Base-by-base conservation (phyloP, 768 basidiomycete species). In the Leccinum disarticulatum region DNA sequence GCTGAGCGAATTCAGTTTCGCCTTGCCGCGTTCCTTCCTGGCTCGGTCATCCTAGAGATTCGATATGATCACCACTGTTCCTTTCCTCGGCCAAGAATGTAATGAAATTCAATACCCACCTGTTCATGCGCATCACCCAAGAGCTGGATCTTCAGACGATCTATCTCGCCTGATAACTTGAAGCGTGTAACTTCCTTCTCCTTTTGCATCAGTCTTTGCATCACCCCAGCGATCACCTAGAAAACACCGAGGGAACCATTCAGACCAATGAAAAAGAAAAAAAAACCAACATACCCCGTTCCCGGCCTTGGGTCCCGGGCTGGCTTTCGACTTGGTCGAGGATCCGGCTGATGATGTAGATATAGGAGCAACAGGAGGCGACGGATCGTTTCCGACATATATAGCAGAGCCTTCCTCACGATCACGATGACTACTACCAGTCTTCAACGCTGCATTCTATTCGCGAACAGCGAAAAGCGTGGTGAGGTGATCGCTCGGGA, bases 161-260 rank as follows among this genome's bases (percentile, higher is more conserved):
- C 88, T 19, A 95, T 73, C 67, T 94, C 89, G 4, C 80, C 80
- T 68, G 87, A 87, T 22, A 22, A 22, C 22, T 22, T 22, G 2
- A 95, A 79, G 57, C 87, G 84, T 2, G 84, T 69, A 2, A 93
- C 90, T 71, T 94, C 85, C 66, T 90, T 92, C 76, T 97, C 94
- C 70, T 93, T 94, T 70, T 87, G 83, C 3, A 89, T 83, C 15
- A 95, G 78, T 10, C 91, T 85, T 66, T 93, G 91, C 9, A 93
- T 84, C 19, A 95, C 68, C 2, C 90, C 91, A 61, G 85, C 82
- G 58, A 88, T 80, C 62, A 82, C 86, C 82, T 89, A 22, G 6
- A 4, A 13, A 4, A 28, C 13, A 25, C 47, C 6, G 6, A 15
- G 17, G 58, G 36, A 56, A 41, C 35, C 17, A 52, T 46, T 11